Conservation (phyloP, 2,329 filamentous ascomycete species). For the Fusarium austroafricanum region DNA sequence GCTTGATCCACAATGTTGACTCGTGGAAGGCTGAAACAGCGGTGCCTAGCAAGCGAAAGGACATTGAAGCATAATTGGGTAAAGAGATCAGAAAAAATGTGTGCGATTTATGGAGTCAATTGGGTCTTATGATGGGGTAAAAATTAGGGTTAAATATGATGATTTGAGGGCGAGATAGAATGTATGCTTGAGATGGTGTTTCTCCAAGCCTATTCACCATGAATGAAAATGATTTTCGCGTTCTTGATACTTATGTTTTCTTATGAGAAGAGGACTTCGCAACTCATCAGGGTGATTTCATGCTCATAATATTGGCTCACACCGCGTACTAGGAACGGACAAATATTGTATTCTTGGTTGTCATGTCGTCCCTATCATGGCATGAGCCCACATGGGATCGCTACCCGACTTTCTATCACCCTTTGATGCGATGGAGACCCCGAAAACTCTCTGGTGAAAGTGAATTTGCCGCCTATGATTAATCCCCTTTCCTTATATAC, state of each 20-base stretch:
- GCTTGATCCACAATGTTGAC: constrained; percentile 51
- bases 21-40: constrained; percentile 47
- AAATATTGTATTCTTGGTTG: neutral
- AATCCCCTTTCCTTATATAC: constrained; percentile 10
- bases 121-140: constrained; percentile 31
- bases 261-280: neutral
- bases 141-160: constrained; percentile 23
- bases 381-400: neutral
- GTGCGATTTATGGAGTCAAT: constrained; percentile 36
- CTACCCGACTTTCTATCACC: constrained; percentile 8
- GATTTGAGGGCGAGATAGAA: constrained; percentile 28
- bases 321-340: neutral
- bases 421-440: neutral
- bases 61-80: constrained; percentile 35
- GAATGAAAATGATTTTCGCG: constrained; percentile 28
- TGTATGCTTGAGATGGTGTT: constrained; percentile 15
- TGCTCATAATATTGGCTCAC: neutral
- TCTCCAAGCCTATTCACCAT: constrained; percentile 16
- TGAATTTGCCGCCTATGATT: neutral
- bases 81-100: constrained; percentile 14
- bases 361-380: neutral
- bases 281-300: neutral
- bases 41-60: constrained; percentile 44
- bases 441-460: neutral
- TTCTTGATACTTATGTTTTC: neutral